These are phyloP conservation scores for Trichoderma sp. DNA, from an alignment of 2,329 filamentous ascomycete species.

Conservation along the genomic window DNA sequence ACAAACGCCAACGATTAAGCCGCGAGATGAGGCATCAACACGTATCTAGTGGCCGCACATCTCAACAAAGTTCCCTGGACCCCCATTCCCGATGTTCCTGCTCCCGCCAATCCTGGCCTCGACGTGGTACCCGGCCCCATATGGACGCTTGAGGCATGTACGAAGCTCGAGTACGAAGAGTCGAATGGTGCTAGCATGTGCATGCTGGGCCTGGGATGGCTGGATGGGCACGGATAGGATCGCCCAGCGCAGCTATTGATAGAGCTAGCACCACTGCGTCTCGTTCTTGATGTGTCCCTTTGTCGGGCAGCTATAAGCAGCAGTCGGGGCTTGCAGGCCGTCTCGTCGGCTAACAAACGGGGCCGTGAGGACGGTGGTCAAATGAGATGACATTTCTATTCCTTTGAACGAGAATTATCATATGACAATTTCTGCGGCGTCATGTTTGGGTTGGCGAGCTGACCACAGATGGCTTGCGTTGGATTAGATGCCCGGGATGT, in stretches of 20 bases:
- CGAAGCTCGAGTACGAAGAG: not conserved
- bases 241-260: not conserved
- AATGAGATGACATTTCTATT: constrained; percentile 4
- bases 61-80: constrained; percentile 26
- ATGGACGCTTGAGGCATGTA: constrained; percentile 12
- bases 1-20: constrained; percentile 4
- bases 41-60: not conserved
- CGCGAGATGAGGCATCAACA: constrained; percentile 21
- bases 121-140: constrained; percentile 14
- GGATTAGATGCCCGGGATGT: not conserved
- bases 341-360: not conserved
- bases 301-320: constrained; percentile 24
- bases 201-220: not conserved
- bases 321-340: not conserved
- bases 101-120: constrained; percentile 3
- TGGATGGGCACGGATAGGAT: not conserved
- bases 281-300: not conserved
- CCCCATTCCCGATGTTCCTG: constrained; percentile 18
- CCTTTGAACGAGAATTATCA: constrained; percentile 4
- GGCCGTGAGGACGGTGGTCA: not conserved
- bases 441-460: constrained; percentile 1
- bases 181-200: not conserved
- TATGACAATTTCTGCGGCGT: constrained; percentile 8
- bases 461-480: not conserved
- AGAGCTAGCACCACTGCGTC: not conserved